Percentiles rank a stretch among this genome's conserved stretches.
Evolutionary conservation across 306 rosid genomes (phyloP).

Genomic region (Vachellia pachyceras): DNA sequence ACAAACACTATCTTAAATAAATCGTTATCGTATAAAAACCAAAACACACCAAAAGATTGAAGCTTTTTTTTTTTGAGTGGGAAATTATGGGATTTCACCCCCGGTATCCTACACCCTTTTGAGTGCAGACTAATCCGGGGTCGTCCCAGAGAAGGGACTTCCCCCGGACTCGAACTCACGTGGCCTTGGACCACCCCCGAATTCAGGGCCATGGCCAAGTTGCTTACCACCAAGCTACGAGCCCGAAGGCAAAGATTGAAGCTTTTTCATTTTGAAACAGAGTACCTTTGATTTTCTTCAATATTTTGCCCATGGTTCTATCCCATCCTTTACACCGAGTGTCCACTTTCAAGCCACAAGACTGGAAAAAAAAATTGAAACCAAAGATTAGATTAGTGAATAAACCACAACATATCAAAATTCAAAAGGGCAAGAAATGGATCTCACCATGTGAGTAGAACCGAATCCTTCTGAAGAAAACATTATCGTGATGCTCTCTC

Average conservation of each 20-base stretch:
- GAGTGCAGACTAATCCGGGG: too few relatives aligned
- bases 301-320: constrained; percentile 10
- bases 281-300: constrained; percentile 22
- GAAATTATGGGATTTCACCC: too few relatives aligned
- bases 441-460: background rate
- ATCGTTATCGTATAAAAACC: background rate
- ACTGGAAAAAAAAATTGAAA: background rate
- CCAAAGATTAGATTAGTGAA: background rate
- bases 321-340: constrained; percentile 25
- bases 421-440: background rate
- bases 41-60: too few relatives aligned
- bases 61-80: too few relatives aligned
- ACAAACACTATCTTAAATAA: too few relatives aligned
- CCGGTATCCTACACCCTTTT: too few relatives aligned
- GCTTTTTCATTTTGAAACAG: background rate
- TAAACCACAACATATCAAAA: background rate
- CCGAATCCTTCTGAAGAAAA: background rate
- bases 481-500: background rate
- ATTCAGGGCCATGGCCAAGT: too few relatives aligned
- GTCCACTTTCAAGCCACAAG: constrained; percentile 38
- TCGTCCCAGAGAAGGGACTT: too few relatives aligned
- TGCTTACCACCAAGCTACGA: too few relatives aligned
- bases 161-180: too few relatives aligned
- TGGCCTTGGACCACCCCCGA: too few relatives aligned
- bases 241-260: too few relatives aligned